These are phyloP conservation scores for Yarrowia yakushimensis DNA, from an alignment of 805 yeast species.

Conservation along the genomic window DNA sequence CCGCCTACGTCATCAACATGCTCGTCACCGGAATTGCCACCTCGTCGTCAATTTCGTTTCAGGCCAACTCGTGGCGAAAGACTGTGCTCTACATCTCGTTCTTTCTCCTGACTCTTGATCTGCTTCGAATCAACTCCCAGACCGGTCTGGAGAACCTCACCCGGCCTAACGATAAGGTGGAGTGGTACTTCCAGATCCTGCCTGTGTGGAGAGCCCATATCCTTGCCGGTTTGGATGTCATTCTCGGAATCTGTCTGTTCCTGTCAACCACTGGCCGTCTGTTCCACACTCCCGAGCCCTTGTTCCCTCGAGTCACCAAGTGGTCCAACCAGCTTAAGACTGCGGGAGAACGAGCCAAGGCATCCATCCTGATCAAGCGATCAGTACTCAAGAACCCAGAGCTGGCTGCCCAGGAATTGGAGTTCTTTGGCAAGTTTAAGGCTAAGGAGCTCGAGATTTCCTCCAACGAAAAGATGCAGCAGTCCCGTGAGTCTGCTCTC, in stretches of 20 bases:
- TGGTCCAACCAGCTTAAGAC: slow-evolving; percentile 15
- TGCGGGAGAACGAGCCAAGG: slow-evolving; percentile 22
- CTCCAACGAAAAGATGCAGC: slow-evolving; percentile 1
- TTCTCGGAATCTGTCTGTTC: slow-evolving; percentile 23
- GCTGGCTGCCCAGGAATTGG: slow-evolving; percentile 11
- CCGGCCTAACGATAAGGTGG: slow-evolving; percentile 17
- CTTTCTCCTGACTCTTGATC: slow-evolving; percentile 4
- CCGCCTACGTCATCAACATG: slow-evolving; percentile 29
- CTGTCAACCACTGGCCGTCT: slow-evolving; percentile 29
- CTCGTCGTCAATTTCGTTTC: slow-evolving; percentile 17
- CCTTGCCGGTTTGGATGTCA: slow-evolving; percentile 25
- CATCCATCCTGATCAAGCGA: slow-evolving; percentile 21
- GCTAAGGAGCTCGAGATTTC: slow-evolving; percentile 16
- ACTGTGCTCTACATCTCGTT: slow-evolving; percentile 16
- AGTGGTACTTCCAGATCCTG: slow-evolving; percentile 30
- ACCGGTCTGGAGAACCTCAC: slow-evolving; percentile 25
- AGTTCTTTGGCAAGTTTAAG: not conserved
- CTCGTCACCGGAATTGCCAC: slow-evolving; percentile 28
- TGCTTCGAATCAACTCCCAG: slow-evolving; percentile 19
- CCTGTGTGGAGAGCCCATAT: slow-evolving; percentile 25
- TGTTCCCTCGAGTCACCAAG: slow-evolving; percentile 21
- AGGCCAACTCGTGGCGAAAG: slow-evolving; percentile 20
- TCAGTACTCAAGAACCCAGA: slow-evolving; percentile 26
- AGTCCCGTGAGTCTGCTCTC: not conserved
- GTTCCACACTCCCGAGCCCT: slow-evolving; percentile 25